These are phyloP conservation scores for Chionographis japonica DNA, from an alignment of 106 monocot species.

Conservation along the genomic window DNA sequence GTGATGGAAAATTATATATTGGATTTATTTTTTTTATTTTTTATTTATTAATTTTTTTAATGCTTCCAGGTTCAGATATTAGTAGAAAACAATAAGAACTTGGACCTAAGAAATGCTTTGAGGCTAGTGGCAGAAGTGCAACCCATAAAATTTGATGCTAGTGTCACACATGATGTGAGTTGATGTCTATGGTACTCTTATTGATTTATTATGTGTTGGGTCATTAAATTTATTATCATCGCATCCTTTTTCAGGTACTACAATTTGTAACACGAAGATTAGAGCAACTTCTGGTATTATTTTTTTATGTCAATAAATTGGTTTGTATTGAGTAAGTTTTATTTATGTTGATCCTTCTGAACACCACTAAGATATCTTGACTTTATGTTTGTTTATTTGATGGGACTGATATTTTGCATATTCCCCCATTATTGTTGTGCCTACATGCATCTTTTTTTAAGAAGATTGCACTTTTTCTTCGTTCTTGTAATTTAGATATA, in stretches of 20 bases:
- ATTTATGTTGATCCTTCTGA: not conserved
- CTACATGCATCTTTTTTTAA: no score
- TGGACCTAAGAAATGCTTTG: slow-evolving; percentile 69
- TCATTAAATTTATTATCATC: slow-evolving; percentile 1
- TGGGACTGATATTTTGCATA: no score
- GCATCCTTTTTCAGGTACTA: slow-evolving; percentile 40
- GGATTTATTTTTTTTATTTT: not conserved
- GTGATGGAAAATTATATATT: slow-evolving; percentile 6
- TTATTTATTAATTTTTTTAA: not conserved
- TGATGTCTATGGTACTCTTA: not conserved
- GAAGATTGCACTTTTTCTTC: no score
- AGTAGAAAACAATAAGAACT: slow-evolving; percentile 80
- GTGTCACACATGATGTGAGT: slow-evolving; percentile 60
- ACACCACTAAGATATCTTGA: not conserved
- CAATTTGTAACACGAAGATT: slow-evolving; percentile 86
- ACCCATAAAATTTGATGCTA: slow-evolving; percentile 53
- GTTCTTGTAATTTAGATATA: no score
- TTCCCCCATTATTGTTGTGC: no score
- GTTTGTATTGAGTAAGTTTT: not conserved
- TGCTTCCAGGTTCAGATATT: slow-evolving; percentile 78
- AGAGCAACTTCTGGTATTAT: slow-evolving; percentile 86
- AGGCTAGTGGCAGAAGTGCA: slow-evolving; percentile 63
- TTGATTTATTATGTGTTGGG: not conserved
- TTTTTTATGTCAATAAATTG: not conserved
- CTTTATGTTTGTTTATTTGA: no score